Base-by-base conservation (phyloP, 2,329 filamentous ascomycete genomes). In the Cryphonectria radicalis region DNA sequence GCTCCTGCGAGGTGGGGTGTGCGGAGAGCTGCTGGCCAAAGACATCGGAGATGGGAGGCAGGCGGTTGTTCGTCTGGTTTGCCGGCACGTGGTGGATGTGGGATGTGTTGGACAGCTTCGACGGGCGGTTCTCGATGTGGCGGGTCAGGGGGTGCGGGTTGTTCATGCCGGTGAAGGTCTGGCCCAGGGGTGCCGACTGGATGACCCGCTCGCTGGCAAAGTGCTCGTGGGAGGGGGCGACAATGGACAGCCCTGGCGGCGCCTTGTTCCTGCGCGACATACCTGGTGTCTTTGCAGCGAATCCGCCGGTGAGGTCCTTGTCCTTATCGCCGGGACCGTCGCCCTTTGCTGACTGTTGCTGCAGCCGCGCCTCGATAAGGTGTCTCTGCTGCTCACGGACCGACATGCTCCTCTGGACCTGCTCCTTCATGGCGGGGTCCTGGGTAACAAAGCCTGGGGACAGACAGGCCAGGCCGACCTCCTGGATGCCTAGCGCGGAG, bases 391-490 rank as follows among this genome's bases (percentile, higher is more conserved):
- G 94, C 76, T 99, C 95, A 74, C 95, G 88, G 42, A 99, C 95
- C 63, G 93, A 94, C 81, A 98, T 90, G 81, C 96, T 98, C 76
- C 95, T 90, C 82, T 98, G 94, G 68, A 99, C 85, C 81, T 98
- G 95, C 81, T 97, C 94, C 79, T 96, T 92, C 94, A 98, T 97
- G 28, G 92, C 89, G n/a, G 96, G 95, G 81, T 99, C 94, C 77
- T 98, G 93, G 22, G 96, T 98, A 75, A 97, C 91, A 78, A 99
- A 98, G 68, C 96, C 96, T 0, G 96, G 96, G 2, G 96, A 98
- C 69, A 99, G 86, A 78, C 96, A 99, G 59, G 95, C 95, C 70
- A 98, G 87, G 71, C 96, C 96, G 37, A 98, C 93, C 81, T 98
- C 94, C 77, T 97, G 94, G 78, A 98, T 95, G 59, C 88, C 93